Percentiles rank a stretch among this genome's conserved stretches.
Conservation (phyloP, 352 stramenopile species). For the Lagenidium giganteum region DNA sequence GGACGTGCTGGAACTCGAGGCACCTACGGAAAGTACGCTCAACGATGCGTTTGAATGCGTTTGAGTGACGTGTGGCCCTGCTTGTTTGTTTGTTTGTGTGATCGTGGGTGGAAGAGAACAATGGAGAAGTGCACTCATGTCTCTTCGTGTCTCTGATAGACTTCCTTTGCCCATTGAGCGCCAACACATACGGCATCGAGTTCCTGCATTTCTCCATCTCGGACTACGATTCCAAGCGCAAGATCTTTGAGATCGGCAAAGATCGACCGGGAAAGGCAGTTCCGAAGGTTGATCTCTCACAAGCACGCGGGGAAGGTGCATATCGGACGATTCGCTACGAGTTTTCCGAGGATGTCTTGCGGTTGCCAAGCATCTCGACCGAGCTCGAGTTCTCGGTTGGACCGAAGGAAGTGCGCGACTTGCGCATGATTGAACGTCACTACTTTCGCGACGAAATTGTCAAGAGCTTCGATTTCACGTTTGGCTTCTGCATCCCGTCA, state of each 20-base stretch:
- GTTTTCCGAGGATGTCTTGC: constrained; percentile 92
- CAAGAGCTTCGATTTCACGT: constrained; percentile 96
- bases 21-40: constrained; percentile 69
- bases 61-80: no score
- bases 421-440: constrained; percentile 96
- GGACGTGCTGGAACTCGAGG: constrained; percentile 76
- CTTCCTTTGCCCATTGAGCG: constrained; percentile 92
- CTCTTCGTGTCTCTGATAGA: constrained; percentile 22
- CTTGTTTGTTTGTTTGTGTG: no score
- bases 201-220: constrained; percentile 95
- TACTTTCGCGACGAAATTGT: constrained; percentile 95
- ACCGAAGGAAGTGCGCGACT: constrained; percentile 81
- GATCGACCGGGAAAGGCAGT: constrained; percentile 58
- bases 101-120: not conserved
- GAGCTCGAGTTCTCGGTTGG: constrained; percentile 93
- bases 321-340: constrained; percentile 94
- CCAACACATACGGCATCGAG: constrained; percentile 94
- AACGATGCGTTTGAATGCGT: no score
- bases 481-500: constrained; percentile 95
- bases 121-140: not conserved
- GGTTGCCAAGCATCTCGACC: constrained; percentile 85
- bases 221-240: constrained; percentile 93
- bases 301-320: constrained; percentile 83
- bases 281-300: constrained; percentile 79
- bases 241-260: constrained; percentile 92